Evolutionary conservation across 2,329 filamentous ascomycete species (phyloP).

Genomic region (Alternaria rosae): DNA sequence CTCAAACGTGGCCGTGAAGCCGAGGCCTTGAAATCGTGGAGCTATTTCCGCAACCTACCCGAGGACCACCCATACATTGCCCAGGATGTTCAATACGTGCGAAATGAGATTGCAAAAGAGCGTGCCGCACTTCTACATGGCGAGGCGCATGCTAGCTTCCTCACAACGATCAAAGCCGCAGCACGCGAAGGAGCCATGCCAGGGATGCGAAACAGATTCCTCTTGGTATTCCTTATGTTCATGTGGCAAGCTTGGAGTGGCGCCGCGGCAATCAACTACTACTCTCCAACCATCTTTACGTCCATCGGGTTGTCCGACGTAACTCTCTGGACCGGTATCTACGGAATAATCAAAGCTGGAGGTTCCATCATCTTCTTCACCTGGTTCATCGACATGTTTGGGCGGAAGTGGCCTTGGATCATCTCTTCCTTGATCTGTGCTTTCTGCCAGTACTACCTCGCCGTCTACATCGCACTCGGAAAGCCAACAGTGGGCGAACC

Average conservation of each 20-base stretch:
- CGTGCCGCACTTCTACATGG: slow-evolving; percentile 37
- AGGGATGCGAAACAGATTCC: slow-evolving; percentile 53
- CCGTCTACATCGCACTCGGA: slow-evolving; percentile 47
- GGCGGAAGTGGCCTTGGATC: slow-evolving; percentile 50
- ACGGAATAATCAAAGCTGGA: slow-evolving; percentile 48
- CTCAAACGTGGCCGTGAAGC: slow-evolving; percentile 43
- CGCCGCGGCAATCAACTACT: slow-evolving; percentile 48
- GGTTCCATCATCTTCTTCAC: slow-evolving; percentile 49
- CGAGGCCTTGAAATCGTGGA: slow-evolving; percentile 52
- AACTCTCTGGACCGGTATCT: slow-evolving; percentile 49
- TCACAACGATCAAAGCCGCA: slow-evolving; percentile 40
- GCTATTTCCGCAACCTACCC: slow-evolving; percentile 56
- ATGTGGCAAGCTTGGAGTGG: slow-evolving; percentile 40
- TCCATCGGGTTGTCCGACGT: slow-evolving; percentile 46
- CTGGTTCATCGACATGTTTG: slow-evolving; percentile 49
- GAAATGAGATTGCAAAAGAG: slow-evolving; percentile 41
- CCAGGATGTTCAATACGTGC: slow-evolving; percentile 44
- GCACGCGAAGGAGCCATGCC: slow-evolving; percentile 38
- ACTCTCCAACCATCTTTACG: slow-evolving; percentile 47
- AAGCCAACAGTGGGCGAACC: slow-evolving; percentile 37
- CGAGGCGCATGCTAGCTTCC: slow-evolving; percentile 35
- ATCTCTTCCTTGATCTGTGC: slow-evolving; percentile 47
- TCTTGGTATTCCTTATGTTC: slow-evolving; percentile 52
- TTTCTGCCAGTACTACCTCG: slow-evolving; percentile 50
- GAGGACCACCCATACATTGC: slow-evolving; percentile 52